Evolutionary conservation across 257 asterid genomes (phyloP), one percentile per base, ranked within the genome.

Genomic region (Jacaranda mimosifolia): DNA sequence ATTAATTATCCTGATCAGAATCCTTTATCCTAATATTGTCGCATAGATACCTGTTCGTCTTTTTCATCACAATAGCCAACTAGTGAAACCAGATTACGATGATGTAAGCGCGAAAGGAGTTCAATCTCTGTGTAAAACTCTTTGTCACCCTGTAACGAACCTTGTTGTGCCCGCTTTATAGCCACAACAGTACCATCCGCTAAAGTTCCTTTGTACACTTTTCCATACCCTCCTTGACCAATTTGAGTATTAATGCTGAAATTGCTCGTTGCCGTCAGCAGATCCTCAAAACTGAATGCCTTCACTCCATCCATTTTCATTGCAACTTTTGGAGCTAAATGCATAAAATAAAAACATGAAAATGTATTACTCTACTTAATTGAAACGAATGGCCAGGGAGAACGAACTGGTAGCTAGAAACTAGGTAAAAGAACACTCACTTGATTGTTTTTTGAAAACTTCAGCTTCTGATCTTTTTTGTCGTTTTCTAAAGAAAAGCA

Each of bases 41-140:
- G 13, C 57, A 12, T 52, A 32, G 12, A 11, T 82, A 89, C 98
- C 96, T 94, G 97, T 81, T 94, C 98, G 12, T 83, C 92, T 75
- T 90, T 83, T 71, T 94, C 95, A 52, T 89, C 96, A 73, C 97
- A 91, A 60, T 87, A 94, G 4, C 98, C 94, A 8, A 87, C 87
- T 55, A 89, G 70, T 1, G 91, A 84, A 26, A 87, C 94, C 48
- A 89, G 86, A 78, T 89, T 89, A 5, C 90, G 87, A 42, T 89
- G 94, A 75, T 89, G 94, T 63, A 89, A 26, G 35, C 94, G 89
- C 0, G 94, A 89, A 36, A 89, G 83, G 79, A 89, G 77, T 77
- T 87, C 94, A 18, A 89, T 89, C 84, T 89, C 91, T 14, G 94
- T 89, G 59, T 83, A 84, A 74, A 89, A 89, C 86, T 89, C 90